Evolutionary conservation across 768 basidiomycete genomes (phyloP), one percentile per base, ranked within the genome.

Genomic region (Leccinum variicolor): DNA sequence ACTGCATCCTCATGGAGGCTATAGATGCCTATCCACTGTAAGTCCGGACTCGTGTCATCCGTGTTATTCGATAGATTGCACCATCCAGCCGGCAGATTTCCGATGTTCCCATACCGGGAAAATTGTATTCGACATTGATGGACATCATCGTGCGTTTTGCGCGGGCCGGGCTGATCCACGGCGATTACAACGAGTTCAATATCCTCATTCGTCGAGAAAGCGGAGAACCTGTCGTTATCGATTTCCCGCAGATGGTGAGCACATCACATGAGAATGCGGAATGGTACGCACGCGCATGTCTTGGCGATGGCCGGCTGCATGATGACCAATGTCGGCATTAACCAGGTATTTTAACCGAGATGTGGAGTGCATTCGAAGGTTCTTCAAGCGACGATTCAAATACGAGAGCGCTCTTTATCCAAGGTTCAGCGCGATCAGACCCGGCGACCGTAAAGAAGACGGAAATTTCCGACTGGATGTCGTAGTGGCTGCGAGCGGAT

Each of bases 181-280:
- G 97, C 43, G 97, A 99, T 66, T 99, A 91, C 76, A 99, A 99
- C 75, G 97, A 99, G 69, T 99, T 98, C 79, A 98, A 99, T 73
- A 94, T 99, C 63, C 85, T 99, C 60, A 94, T 99, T 64, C 83
- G 83, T 36, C 84, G 90, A 48, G 86, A 87, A 53, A 77, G 74
- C 47, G 82, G 82, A 11, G 86, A 92, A 65, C 91, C 95, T 7
- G 75, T 98, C 53, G 85, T 99, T 45, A 99, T 99, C 65, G 97
- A 99, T 76, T 99, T 99, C 71, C 97, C 97, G 8, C 97, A 99
- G 77, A 98, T 98, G 96, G 93, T 98, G 73, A 93, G 90, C 78
- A 95, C 92, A 26, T 90, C 94, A 49, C 97, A 99, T 63, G 84
- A 86, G 66, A 97, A 99, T 70, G 97, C 97, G 6, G 97, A 98